A percentile compares a stretch with the other conserved stretches of the same genome.
Evolutionary conservation across 768 basidiomycete genomes (phyloP).

Genomic region (Sarcodon sp.): DNA sequence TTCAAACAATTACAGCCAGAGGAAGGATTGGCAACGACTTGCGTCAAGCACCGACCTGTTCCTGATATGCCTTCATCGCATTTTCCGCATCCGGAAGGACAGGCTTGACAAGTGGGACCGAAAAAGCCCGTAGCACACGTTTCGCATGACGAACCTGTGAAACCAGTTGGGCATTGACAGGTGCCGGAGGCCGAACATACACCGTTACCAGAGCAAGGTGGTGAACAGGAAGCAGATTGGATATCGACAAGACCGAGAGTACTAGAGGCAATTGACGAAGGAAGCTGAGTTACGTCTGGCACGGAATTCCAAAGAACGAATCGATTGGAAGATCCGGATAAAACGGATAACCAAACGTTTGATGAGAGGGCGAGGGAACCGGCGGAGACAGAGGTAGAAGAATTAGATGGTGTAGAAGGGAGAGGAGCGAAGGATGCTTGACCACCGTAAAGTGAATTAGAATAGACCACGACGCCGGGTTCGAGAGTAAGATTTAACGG

Average conservation of each 20-base stretch:
- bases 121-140: conserved; percentile 65
- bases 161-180: conserved; percentile 63
- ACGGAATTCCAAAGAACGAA: conserved; percentile 71
- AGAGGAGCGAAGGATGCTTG: conserved; percentile 46
- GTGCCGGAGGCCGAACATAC: conserved; percentile 58
- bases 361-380: conserved; percentile 57
- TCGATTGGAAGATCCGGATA: conserved; percentile 36
- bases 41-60: conserved; percentile 54
- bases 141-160: conserved; percentile 73
- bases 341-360: conserved; percentile 57
- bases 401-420: conserved; percentile 32
- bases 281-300: conserved; percentile 62
- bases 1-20: conserved; percentile 74
- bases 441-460: conserved; percentile 51
- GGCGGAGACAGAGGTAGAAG: conserved; percentile 34
- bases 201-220: conserved; percentile 61
- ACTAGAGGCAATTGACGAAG: conserved; percentile 26
- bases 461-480: conserved; percentile 57
- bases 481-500: conserved; percentile 58
- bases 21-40: conserved; percentile 35
- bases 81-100: conserved; percentile 50
- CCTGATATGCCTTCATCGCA: conserved; percentile 79
- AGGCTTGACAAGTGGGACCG: conserved; percentile 57
- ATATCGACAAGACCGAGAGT: conserved; percentile 55
- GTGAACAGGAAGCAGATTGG: conserved; percentile 63